Evolutionary conservation across 108 stramenopile species (phyloP).

Genomic region (Nitzschia sp.): DNA sequence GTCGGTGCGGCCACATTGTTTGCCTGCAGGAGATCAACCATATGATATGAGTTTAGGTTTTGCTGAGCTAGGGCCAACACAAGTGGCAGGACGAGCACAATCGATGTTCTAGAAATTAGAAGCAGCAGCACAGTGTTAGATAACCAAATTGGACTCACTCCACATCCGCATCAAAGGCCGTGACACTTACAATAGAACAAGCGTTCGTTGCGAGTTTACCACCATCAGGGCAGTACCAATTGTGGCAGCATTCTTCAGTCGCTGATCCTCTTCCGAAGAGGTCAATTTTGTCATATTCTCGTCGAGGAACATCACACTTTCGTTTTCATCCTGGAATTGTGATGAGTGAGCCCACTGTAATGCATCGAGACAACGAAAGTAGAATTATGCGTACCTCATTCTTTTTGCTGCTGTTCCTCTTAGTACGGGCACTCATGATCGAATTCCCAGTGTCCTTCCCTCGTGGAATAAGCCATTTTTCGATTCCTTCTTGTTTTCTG

Average conservation of each 20-base stretch:
- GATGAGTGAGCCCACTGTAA: too few relatives aligned
- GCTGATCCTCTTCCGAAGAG: slow-evolving; percentile 48
- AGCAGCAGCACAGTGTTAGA: neutral
- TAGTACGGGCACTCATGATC: neutral
- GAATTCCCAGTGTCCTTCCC: slow-evolving; percentile 27
- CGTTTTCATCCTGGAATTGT: slow-evolving; percentile 14
- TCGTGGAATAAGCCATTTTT: slow-evolving; percentile 35
- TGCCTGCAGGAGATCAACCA: slow-evolving; percentile 60
- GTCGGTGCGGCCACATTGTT: slow-evolving; percentile 50
- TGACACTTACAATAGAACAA: slow-evolving; percentile 68
- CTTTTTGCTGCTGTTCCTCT: slow-evolving; percentile 17
- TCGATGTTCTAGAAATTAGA: slow-evolving; percentile 17
- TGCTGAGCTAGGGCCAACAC: slow-evolving; percentile 28
- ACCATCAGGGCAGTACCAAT: slow-evolving; percentile 83
- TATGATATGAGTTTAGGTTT: slow-evolving; percentile 36
- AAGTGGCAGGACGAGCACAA: slow-evolving; percentile 52
- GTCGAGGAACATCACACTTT: neutral
- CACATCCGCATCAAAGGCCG: too few relatives aligned
- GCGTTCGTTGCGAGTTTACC: slow-evolving; percentile 67
- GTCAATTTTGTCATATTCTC: neutral
- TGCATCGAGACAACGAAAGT: too few relatives aligned
- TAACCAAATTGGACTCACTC: neutral
- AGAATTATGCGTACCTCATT: slow-evolving; percentile 13
- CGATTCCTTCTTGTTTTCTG: slow-evolving; percentile 30
- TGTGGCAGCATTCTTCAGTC: slow-evolving; percentile 71